Conservation (phyloP, 768 basidiomycete species). For the Trametes gibbosa region DNA sequence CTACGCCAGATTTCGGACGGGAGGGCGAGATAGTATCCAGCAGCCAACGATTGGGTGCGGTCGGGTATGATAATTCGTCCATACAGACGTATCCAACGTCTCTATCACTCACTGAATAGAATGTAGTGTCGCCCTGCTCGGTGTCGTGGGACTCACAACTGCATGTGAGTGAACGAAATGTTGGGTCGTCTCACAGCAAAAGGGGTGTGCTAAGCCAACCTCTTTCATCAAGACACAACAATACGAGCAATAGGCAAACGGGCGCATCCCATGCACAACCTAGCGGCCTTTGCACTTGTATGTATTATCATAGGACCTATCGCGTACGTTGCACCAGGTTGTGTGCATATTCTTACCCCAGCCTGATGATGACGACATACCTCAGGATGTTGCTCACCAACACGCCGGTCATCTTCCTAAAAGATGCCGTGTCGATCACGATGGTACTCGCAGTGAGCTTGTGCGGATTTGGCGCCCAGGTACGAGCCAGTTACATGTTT, state of each 20-base stretch:
- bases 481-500: not conserved
- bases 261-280: conserved; percentile 71
- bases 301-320: conserved; percentile 42
- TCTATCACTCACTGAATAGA: not conserved
- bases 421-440: conserved; percentile 37
- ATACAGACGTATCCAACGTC: not conserved
- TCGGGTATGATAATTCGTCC: conserved; percentile 40
- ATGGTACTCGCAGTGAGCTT: conserved; percentile 49
- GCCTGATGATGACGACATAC: not conserved
- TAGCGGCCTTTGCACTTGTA: conserved; percentile 61
- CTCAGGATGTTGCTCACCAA: conserved; percentile 42
- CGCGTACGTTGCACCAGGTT: conserved; percentile 20
- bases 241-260: conserved; percentile 72
- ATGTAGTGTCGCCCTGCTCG: conserved; percentile 56
- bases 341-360: no score
- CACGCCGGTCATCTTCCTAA: conserved; percentile 46
- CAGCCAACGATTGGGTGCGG: conserved; percentile 51
- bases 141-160: conserved; percentile 61
- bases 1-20: no score
- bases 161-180: conserved; percentile 51
- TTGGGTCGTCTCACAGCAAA: no score
- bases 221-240: conserved; percentile 36
- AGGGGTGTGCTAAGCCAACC: not conserved
- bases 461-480: conserved; percentile 49
- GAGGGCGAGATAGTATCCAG: conserved; percentile 3